Conservation (phyloP, 140 eudicot species). For the Flaveria floridana region DNA sequence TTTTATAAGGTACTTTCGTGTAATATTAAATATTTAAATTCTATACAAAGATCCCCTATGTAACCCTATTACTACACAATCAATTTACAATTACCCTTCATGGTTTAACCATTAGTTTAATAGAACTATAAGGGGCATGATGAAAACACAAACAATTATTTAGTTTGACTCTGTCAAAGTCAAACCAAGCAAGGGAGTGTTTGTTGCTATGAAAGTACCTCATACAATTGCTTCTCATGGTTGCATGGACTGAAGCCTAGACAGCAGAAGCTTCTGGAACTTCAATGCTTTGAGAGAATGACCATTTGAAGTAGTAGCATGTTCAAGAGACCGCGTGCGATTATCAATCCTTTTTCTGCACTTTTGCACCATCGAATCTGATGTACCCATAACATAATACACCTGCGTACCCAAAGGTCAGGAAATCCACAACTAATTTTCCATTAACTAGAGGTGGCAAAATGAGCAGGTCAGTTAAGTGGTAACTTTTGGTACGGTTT, state of each 20-base stretch:
- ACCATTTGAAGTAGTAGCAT: conserved; percentile 40
- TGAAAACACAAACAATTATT: neutral
- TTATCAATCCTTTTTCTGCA: conserved; percentile 46
- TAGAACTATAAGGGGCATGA: conserved; percentile 1
- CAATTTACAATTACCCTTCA: neutral
- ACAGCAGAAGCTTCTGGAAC: conserved; percentile 35
- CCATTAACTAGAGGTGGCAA: neutral
- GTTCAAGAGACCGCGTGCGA: conserved; percentile 34
- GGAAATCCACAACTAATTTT: neutral
- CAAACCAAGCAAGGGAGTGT: neutral
- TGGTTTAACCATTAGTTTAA: neutral
- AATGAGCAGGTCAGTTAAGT: neutral
- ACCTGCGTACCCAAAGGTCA: conserved; percentile 44
- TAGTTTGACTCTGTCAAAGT: neutral
- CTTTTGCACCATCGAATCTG: conserved; percentile 60
- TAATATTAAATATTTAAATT: conserved; percentile 2
- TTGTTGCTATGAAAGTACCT: conserved; percentile 24
- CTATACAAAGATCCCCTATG: neutral
- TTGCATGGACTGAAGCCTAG: conserved; percentile 35
- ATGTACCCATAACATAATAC: conserved; percentile 75
- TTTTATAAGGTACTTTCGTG: neutral
- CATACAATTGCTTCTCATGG: conserved; percentile 24
- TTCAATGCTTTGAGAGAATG: conserved; percentile 27
- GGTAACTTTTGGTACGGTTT: neutral
- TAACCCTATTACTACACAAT: neutral